Evolutionary conservation across 1,284 basidiomycete genomes (phyloP).

Genomic region (Serendipita sp.): DNA sequence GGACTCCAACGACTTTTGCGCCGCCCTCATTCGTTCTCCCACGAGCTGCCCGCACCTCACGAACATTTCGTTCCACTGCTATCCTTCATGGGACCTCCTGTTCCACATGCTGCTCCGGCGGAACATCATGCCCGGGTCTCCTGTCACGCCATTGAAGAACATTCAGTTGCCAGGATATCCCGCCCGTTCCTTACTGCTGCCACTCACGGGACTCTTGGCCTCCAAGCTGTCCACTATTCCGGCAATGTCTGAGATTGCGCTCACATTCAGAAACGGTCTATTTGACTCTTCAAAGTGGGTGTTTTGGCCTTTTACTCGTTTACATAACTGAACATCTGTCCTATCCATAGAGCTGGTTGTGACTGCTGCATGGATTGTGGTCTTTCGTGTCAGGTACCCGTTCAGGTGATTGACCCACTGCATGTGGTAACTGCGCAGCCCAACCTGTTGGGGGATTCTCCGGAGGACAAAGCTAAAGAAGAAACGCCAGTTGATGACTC

Average conservation of each 20-base stretch:
- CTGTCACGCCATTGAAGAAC: background rate
- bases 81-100: background rate
- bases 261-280: background rate
- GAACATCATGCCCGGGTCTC: background rate
- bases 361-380: constrained; percentile 5
- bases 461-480: background rate
- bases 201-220: background rate
- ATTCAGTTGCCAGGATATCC: background rate
- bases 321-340: background rate
- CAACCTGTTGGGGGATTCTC: background rate
- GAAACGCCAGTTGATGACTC: background rate
- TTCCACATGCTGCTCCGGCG: background rate
- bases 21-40: background rate
- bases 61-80: constrained; percentile 2
- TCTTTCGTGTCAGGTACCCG: background rate
- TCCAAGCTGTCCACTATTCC: background rate
- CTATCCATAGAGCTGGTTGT: background rate
- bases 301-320: background rate
- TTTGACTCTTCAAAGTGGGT: constrained; percentile 2
- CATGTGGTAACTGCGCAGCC: background rate
- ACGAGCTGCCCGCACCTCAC: background rate
- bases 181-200: background rate
- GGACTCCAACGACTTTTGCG: constrained; percentile 3
- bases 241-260: background rate
- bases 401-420: background rate